Conservation (phyloP, 805 yeast genomes). For the Candida andamanensis region DNA sequence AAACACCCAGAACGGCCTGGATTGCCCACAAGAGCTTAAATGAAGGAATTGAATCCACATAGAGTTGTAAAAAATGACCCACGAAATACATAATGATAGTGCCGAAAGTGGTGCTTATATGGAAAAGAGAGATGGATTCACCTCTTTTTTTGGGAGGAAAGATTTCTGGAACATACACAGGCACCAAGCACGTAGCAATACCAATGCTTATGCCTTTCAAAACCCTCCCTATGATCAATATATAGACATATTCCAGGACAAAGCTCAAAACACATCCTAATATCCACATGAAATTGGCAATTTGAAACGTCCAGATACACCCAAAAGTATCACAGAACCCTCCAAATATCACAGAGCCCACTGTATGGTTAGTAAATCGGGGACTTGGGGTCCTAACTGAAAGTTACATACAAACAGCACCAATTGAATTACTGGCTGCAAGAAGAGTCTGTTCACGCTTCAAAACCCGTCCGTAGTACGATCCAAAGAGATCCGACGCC, state of each 20-base stretch:
- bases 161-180: constrained; percentile 29
- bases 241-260: constrained; percentile 19
- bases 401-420: constrained; percentile 23
- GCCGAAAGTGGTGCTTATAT: constrained; percentile 17
- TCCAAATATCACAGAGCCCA: constrained; percentile 29
- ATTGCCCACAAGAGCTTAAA: constrained; percentile 18
- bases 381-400: neutral
- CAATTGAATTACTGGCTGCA: constrained; percentile 24
- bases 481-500: constrained; percentile 15
- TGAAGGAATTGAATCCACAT: constrained; percentile 7
- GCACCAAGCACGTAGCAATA: constrained; percentile 22
- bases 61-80: constrained; percentile 12
- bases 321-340: constrained; percentile 25
- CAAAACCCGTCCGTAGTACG: constrained; percentile 16
- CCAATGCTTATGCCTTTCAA: constrained; percentile 31
- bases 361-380: constrained; percentile 2
- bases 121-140: constrained; percentile 19
- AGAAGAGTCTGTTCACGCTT: constrained; percentile 21
- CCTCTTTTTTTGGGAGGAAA: constrained; percentile 20
- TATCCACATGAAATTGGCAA: constrained; percentile 23
- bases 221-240: constrained; percentile 24
- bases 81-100: constrained; percentile 14
- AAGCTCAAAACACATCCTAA: constrained; percentile 21
- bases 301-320: constrained; percentile 18
- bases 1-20: constrained; percentile 16